Evolutionary conservation across 2,329 filamentous ascomycete genomes (phyloP), one percentile per base, ranked within the genome.

Genomic region (Neoascochyta sp.): DNA sequence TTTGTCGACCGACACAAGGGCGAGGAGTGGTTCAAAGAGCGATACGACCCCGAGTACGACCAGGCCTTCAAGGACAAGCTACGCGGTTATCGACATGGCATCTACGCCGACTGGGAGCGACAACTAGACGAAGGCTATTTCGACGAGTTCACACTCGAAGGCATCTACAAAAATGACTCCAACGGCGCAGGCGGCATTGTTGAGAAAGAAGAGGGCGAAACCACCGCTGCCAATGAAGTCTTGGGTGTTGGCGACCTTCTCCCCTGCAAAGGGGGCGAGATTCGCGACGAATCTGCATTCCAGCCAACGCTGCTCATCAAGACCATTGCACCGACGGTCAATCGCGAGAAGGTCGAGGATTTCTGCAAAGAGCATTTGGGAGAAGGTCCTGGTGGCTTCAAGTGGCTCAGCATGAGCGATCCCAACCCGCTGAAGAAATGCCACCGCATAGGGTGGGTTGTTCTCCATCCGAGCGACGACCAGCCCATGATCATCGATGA

Each of bases 381-480:
- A 9, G 89, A 95, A 52, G 83, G 81, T 25, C 83, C 92, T 43
- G 89, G 89, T 29, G 90, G 90, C 3, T 95, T 92, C 69, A 93
- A 90, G 58, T 96, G 90, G 81, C 73, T 98, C 4, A 96, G 90
- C 18, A 74, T 98, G 27, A 95, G 89, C 47, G 92, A 98, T 52
- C 92, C 92, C 0, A 98, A 98, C 56, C 92, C 92, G 2, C 83
- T 87, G 53, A 98, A 98, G 68, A 84, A 94, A 43, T 98, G 89
- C 55, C 92, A 98, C 59, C 83, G 92, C 13, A 96, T 98, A 63
- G 92, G 92, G 13, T 98, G 93, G 90, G 93, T 98, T 39, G 92
- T 96, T 75, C 74, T 98, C 7, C 84, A 96, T 53, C 83, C 87
- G 10, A 79, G 79, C 9, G 73, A 83, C 1, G 86, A 93, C 33